Evolutionary conservation across 2,329 filamentous ascomycete genomes (phyloP).

Genomic region (Monilinia laxa): DNA sequence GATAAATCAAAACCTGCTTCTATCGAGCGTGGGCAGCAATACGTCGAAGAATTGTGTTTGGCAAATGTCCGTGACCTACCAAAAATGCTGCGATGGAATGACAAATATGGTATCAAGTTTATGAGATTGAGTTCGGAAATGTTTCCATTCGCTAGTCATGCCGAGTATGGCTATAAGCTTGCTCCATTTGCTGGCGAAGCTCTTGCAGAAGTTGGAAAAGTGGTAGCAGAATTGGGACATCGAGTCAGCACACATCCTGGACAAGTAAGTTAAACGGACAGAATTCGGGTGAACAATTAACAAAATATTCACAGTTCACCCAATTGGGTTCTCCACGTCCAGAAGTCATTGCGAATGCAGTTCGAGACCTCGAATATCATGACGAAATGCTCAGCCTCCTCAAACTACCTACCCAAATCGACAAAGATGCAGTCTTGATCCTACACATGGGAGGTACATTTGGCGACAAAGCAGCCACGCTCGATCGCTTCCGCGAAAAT

Average conservation of each 20-base stretch:
- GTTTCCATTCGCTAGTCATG: slow-evolving; percentile 93
- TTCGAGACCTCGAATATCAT: slow-evolving; percentile 85
- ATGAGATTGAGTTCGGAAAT: slow-evolving; percentile 92
- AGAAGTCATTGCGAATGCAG: slow-evolving; percentile 71
- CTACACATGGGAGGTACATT: slow-evolving; percentile 90
- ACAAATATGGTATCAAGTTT: slow-evolving; percentile 87
- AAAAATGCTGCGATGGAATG: slow-evolving; percentile 90
- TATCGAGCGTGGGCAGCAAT: slow-evolving; percentile 64
- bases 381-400: slow-evolving; percentile 79
- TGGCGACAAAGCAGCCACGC: slow-evolving; percentile 62
- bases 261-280: slow-evolving; percentile 45
- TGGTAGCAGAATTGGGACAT: slow-evolving; percentile 77
- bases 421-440: slow-evolving; percentile 91
- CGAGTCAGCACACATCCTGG: slow-evolving; percentile 88
- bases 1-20: slow-evolving; percentile 70
- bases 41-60: slow-evolving; percentile 73
- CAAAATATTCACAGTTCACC: slow-evolving; percentile 58
- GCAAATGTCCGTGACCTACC: slow-evolving; percentile 79
- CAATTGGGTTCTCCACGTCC: slow-evolving; percentile 81
- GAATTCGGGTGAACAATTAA: background rate
- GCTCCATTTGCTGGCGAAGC: slow-evolving; percentile 78
- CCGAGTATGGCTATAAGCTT: slow-evolving; percentile 81
- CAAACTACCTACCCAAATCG: slow-evolving; percentile 70
- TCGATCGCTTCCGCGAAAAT: slow-evolving; percentile 56
- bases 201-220: slow-evolving; percentile 71